A percentile compares a stretch with the other conserved stretches of the same genome.
Conservation (phyloP, 2,329 filamentous ascomycete species). For the Lecanosticta acicola region DNA sequence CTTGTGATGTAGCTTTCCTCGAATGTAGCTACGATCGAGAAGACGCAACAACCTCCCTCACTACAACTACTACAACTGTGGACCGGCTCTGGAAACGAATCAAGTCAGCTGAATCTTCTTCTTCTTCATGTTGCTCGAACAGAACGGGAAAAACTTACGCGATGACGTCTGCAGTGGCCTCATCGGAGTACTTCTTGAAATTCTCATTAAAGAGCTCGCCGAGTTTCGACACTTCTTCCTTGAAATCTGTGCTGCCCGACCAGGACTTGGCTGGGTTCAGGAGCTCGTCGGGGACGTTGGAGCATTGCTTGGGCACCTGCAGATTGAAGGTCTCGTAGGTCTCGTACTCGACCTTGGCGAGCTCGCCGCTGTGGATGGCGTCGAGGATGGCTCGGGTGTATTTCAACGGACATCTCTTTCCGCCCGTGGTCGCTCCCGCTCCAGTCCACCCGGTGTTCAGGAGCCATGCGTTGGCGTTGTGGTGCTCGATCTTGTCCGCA, state of each 20-base stretch:
- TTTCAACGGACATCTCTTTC: conserved; percentile 95
- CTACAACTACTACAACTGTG: no score
- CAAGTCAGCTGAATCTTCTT: no score
- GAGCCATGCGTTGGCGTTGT: conserved; percentile 96
- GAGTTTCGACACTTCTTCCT: conserved; percentile 70
- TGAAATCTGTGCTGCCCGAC: conserved; percentile 79
- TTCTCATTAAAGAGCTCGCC: conserved; percentile 88
- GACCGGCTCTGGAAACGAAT: no score
- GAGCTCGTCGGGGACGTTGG: conserved; percentile 81
- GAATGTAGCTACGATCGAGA: no score
- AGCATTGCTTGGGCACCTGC: conserved; percentile 85
- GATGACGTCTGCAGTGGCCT: conserved; percentile 54
- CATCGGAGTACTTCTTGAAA: conserved; percentile 87
- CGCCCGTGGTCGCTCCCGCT: conserved; percentile 77
- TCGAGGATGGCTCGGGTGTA: conserved; percentile 98
- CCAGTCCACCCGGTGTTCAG: conserved; percentile 98
- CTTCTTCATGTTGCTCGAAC: no score
- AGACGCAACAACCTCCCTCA: no score
- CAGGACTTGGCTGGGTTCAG: conserved; percentile 93
- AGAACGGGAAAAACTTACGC: conserved; percentile 40
- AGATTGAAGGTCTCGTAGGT: conserved; percentile 96
- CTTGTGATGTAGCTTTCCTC: no score
- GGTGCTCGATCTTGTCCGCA: conserved; percentile 91
- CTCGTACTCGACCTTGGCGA: conserved; percentile 89
- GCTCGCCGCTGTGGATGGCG: conserved; percentile 93